Evolutionary conservation across 2,329 filamentous ascomycete species (phyloP).

Genomic region (Coniochaeta sp.): DNA sequence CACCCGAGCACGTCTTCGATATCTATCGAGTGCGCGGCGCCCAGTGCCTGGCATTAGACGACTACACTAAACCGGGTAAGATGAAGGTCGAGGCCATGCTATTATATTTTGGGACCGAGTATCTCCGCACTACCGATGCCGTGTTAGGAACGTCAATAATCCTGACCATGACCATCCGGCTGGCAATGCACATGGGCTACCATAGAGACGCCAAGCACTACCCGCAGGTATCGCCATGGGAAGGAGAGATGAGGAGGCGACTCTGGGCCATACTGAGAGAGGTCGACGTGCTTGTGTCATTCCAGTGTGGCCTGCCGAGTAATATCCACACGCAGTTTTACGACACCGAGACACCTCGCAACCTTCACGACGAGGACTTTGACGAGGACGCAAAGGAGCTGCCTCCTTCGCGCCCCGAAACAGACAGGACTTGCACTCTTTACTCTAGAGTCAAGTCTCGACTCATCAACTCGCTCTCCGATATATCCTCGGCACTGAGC

Average conservation of each 20-base stretch:
- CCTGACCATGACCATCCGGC: conserved; percentile 16
- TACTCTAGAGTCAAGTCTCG: conserved; percentile 12
- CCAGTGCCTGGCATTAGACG: conserved; percentile 21
- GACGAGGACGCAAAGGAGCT: conserved; percentile 35
- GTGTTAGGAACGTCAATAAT: conserved; percentile 19
- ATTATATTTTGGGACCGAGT: conserved; percentile 20
- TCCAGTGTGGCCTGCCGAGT: conserved; percentile 46
- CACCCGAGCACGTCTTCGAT: conserved; percentile 3
- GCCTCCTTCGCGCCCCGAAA: conserved; percentile 32
- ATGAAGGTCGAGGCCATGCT: conserved; percentile 20
- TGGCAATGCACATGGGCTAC: conserved; percentile 30
- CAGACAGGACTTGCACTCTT: conserved; percentile 28
- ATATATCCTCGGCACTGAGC: conserved; percentile 10
- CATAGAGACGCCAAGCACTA: conserved; percentile 40
- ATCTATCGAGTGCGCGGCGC: conserved; percentile 16
- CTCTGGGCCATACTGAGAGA: conserved; percentile 38
- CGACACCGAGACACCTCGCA: conserved; percentile 37
- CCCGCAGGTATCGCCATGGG: conserved; percentile 34
- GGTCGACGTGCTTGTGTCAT: conserved; percentile 40
- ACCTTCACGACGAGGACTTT: conserved; percentile 43
- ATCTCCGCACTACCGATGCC: conserved; percentile 15
- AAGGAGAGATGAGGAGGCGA: conserved; percentile 45
- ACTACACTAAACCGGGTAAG: conserved; percentile 19
- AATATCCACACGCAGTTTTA: conserved; percentile 38
- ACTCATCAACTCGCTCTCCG: conserved; percentile 8